Evolutionary conservation across 78 protist species (phyloP).

Genomic region (Dictyostelium firmibasis): DNA sequence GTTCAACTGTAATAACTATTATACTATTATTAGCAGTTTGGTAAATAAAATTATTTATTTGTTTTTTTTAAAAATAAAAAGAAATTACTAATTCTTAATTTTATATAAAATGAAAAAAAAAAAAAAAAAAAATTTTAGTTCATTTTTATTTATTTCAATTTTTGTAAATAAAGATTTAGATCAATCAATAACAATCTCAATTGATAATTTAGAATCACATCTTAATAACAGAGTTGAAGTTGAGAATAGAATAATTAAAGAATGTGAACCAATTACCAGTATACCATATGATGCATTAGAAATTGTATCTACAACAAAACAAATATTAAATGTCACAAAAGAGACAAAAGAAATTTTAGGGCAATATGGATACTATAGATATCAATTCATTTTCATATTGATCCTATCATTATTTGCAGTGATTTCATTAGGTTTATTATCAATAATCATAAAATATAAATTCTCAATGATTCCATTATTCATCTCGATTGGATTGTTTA

Average conservation of each 20-base stretch:
- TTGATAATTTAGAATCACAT: conserved; percentile 4
- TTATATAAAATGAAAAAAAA: not conserved
- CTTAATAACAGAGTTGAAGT: not conserved
- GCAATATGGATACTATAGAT: conserved; percentile 42
- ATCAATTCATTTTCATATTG: not conserved
- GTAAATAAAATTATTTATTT: not conserved
- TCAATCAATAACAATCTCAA: conserved; percentile 6
- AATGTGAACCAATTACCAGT: not conserved
- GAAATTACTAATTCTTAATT: not conserved
- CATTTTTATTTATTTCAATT: conserved; percentile 7
- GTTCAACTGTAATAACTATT: not conserved
- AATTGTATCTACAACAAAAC: not conserved
- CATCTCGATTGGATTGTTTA: not conserved
- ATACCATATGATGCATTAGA: conserved; percentile 62
- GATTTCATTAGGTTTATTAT: conserved; percentile 3
- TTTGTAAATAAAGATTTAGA: conserved; percentile 58
- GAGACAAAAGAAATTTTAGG: not conserved
- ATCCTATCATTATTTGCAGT: not conserved
- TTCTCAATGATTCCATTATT: not conserved
- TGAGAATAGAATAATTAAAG: conserved; percentile 40
- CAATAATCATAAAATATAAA: not conserved
- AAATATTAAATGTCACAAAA: not conserved
- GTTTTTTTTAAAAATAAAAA: not conserved
- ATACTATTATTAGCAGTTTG: not conserved
- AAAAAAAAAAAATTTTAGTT: not conserved